These are phyloP conservation scores for Catharanthus roseus DNA, from an alignment of 257 asterid genomes.

Conservation along the genomic window DNA sequence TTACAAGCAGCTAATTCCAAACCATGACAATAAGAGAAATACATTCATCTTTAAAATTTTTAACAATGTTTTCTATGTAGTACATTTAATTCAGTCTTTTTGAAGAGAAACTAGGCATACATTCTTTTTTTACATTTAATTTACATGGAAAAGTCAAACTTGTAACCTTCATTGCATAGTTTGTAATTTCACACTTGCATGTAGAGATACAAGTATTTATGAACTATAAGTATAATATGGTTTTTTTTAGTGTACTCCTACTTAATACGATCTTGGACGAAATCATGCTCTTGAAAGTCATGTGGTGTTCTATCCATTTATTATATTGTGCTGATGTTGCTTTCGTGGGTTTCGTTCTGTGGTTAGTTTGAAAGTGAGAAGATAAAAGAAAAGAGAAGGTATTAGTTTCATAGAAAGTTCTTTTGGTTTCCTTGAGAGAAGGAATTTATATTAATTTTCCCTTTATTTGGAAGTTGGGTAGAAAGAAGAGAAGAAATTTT, in stretches of 20 bases:
- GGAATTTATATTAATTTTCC: not conserved
- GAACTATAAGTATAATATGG: not conserved
- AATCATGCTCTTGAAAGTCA: not conserved
- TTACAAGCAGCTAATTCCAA: not conserved
- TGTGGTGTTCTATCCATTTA: not conserved
- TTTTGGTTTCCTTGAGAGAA: not conserved
- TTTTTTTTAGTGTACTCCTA: not conserved
- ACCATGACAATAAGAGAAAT: not conserved
- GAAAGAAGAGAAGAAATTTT: not conserved
- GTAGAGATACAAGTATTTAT: not conserved
- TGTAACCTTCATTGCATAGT: not conserved
- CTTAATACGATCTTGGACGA: too few relatives aligned
- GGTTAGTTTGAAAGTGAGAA: not conserved
- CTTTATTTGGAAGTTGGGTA: not conserved
- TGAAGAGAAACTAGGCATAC: not conserved
- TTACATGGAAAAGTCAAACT: not conserved
- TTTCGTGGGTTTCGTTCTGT: not conserved
- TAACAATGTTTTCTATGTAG: not conserved
- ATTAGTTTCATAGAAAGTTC: not conserved
- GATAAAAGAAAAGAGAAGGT: not conserved
- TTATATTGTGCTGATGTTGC: not conserved
- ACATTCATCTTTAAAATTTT: not conserved
- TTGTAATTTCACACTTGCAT: not conserved
- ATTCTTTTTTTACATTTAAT: not conserved
- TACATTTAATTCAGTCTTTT: not conserved